A percentile compares a stretch with the other conserved stretches of the same genome.
Evolutionary conservation across 1,284 basidiomycete genomes (phyloP).

Genomic region (Vanrija sp.): DNA sequence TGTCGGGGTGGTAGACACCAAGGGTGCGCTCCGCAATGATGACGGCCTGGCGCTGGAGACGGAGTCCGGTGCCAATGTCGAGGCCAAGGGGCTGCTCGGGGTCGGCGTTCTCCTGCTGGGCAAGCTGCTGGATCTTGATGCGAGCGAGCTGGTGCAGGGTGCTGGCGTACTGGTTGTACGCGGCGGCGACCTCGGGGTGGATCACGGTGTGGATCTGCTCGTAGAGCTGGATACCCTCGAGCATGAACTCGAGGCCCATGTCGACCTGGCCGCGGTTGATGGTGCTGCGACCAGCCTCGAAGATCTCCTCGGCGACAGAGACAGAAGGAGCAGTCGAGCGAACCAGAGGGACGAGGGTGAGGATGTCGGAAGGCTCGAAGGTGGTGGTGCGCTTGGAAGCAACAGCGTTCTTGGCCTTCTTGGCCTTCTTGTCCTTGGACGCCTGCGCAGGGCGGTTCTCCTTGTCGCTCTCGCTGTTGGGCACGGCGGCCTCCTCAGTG

Average conservation of each 20-base stretch:
- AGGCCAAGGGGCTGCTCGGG: slow-evolving; percentile 45
- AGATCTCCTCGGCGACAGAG: slow-evolving; percentile 55
- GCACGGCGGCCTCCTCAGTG: slow-evolving; percentile 21
- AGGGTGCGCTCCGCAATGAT: slow-evolving; percentile 56
- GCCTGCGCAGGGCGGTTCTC: slow-evolving; percentile 15
- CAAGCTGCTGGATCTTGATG: slow-evolving; percentile 45
- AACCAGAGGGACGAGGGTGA: slow-evolving; percentile 55
- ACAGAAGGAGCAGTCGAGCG: slow-evolving; percentile 54
- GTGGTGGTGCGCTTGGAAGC: slow-evolving; percentile 33
- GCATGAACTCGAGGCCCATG: slow-evolving; percentile 54
- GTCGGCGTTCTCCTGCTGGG: slow-evolving; percentile 35
- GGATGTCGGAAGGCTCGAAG: slow-evolving; percentile 54
- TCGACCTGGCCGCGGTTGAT: slow-evolving; percentile 54
- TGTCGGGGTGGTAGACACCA: slow-evolving; percentile 56
- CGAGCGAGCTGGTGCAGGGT: slow-evolving; percentile 51
- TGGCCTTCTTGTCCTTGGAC: slow-evolving; percentile 37
- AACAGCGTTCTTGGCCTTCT: slow-evolving; percentile 33
- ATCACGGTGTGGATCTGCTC: slow-evolving; percentile 58
- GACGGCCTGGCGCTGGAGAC: slow-evolving; percentile 56
- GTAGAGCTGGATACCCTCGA: slow-evolving; percentile 56
- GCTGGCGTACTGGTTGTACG: slow-evolving; percentile 54
- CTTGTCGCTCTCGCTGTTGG: slow-evolving; percentile 29
- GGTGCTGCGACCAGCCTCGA: slow-evolving; percentile 54
- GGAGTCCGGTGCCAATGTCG: slow-evolving; percentile 51
- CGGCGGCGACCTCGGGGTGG: slow-evolving; percentile 56